phyloP scores from a whole-genome alignment of 306 rosid genomes.

The Mimosa bimucronata region DNA sequence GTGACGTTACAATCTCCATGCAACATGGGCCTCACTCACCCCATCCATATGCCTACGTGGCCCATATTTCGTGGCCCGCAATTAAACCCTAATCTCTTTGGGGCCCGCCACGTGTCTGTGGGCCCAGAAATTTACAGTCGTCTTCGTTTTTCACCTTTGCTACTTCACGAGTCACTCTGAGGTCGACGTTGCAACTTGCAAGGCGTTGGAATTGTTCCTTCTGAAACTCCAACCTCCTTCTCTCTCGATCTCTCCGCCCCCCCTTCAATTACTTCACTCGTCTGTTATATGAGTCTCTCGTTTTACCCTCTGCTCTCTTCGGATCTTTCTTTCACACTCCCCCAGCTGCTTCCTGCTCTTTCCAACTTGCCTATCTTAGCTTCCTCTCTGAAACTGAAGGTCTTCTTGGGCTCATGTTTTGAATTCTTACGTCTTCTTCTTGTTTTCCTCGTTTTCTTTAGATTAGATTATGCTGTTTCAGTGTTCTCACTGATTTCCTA shows the following conservation, averaged over 20 bases:
- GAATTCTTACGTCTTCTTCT: neutral
- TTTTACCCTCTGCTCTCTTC: constrained; percentile 18
- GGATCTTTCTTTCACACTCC: neutral
- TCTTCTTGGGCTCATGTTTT: neutral
- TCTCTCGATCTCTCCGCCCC: constrained; percentile 51
- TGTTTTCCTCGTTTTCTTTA: neutral
- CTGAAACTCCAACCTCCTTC: constrained; percentile 45
- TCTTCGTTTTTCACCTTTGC: neutral
- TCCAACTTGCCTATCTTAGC: neutral
- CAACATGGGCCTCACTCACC: constrained; percentile 33
- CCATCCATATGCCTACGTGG: neutral
- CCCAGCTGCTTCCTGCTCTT: constrained; percentile 10
- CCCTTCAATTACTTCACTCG: neutral
- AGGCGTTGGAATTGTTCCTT: neutral
- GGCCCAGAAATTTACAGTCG: neutral
- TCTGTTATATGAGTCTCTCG: constrained; percentile 13
- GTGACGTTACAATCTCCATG: neutral
- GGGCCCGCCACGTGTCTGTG: constrained; percentile 2
- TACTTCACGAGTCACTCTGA: neutral
- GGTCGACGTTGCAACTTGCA: too few species aligned
- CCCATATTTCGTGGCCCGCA: neutral
- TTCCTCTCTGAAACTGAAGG: constrained; percentile 33
- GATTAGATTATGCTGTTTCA: neutral
- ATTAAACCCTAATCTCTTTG: neutral
- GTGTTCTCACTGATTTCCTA: neutral